These are phyloP conservation scores for Aschersonia sp. DNA, from an alignment of 2,329 filamentous ascomycete genomes.

Conservation along the genomic window DNA sequence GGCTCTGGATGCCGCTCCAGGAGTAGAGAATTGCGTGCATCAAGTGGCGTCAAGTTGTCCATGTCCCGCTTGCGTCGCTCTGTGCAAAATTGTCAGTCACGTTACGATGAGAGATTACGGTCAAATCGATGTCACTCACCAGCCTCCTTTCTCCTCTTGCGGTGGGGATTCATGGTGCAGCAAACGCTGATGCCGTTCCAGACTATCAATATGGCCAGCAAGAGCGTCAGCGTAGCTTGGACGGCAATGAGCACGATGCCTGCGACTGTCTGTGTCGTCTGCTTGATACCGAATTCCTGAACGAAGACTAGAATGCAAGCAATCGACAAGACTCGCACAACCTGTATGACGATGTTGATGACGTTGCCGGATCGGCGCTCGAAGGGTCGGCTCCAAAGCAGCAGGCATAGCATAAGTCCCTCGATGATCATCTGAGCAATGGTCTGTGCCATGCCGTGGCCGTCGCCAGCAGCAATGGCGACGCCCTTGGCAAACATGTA, in stretches of 20 bases:
- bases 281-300: constrained; percentile 74
- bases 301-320: constrained; percentile 86
- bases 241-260: constrained; percentile 89
- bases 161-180: constrained; percentile 80
- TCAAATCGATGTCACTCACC: constrained; percentile 40
- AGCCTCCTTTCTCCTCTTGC: constrained; percentile 74
- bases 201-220: constrained; percentile 73
- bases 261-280: constrained; percentile 88
- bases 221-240: constrained; percentile 68
- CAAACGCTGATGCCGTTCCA: constrained; percentile 78
- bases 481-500: constrained; percentile 87
- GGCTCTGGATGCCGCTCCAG: constrained; percentile 36
- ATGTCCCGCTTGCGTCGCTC: constrained; percentile 65
- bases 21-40: constrained; percentile 75
- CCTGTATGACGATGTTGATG: constrained; percentile 86
- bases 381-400: constrained; percentile 77
- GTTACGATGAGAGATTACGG: background rate
- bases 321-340: constrained; percentile 78
- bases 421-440: constrained; percentile 72
- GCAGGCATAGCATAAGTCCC: constrained; percentile 58
- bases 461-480: constrained; percentile 71
- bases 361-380: constrained; percentile 77
- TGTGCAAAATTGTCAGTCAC: constrained; percentile 15
- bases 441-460: constrained; percentile 71
- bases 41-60: constrained; percentile 73